Evolutionary conservation across 768 basidiomycete genomes (phyloP).

Genomic region (Ramaria sp.): DNA sequence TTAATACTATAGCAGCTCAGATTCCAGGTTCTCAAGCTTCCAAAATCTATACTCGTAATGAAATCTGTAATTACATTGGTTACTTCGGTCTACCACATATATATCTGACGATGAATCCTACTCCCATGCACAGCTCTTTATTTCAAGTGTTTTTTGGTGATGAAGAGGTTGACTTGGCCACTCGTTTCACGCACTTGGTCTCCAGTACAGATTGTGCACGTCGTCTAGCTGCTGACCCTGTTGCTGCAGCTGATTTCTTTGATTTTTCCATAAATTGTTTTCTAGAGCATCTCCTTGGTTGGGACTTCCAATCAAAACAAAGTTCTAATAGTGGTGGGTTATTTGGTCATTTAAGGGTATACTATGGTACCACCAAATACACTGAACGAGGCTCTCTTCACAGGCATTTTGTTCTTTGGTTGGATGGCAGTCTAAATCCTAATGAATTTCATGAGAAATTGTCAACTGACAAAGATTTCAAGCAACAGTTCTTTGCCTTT

Average conservation of each 20-base stretch:
- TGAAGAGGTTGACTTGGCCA: background rate
- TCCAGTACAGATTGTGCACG: constrained; percentile 16
- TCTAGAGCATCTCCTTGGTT: constrained; percentile 21
- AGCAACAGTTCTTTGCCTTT: constrained; percentile 4
- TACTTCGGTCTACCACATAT: no score
- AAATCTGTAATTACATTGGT: no score
- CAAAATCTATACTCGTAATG: no score
- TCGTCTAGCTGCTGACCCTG: constrained; percentile 21
- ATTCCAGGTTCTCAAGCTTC: no score
- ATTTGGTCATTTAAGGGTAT: constrained; percentile 20
- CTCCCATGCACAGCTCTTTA: no score
- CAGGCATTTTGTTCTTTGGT: constrained; percentile 24
- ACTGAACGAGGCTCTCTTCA: constrained; percentile 21
- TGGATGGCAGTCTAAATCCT: constrained; percentile 22
- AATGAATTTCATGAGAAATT: constrained; percentile 12
- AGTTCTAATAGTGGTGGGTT: constrained; percentile 16
- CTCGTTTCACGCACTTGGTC: constrained; percentile 15
- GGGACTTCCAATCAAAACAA: constrained; percentile 14
- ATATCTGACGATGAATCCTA: no score
- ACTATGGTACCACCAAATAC: constrained; percentile 19
- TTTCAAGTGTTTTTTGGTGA: constrained; percentile 15
- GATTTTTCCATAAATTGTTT: constrained; percentile 17
- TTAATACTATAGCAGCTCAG: no score
- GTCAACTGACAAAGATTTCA: constrained; percentile 14
- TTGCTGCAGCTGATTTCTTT: constrained; percentile 25